Conservation (phyloP, 176 grass and related monocot species). For the Alloteropsis semialata region DNA sequence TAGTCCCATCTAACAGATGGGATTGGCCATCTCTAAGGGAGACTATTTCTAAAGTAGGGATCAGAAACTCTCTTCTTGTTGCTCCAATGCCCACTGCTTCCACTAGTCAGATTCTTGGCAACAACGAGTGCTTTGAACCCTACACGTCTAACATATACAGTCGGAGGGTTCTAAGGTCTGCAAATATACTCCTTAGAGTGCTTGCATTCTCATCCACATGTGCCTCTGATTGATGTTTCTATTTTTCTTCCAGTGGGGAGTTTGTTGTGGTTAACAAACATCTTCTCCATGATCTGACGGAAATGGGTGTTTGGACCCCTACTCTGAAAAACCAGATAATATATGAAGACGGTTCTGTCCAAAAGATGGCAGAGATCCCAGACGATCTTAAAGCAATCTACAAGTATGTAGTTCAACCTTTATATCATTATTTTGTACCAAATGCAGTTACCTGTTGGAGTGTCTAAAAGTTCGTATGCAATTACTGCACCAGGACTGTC, state of each 20-base stretch:
- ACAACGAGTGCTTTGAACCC: conserved; percentile 66
- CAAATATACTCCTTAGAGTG: neutral
- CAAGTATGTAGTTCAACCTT: conserved; percentile 52
- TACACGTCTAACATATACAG: conserved; percentile 27
- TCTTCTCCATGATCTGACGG: conserved; percentile 93
- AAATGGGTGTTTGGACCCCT: conserved; percentile 90
- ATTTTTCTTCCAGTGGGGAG: conserved; percentile 64
- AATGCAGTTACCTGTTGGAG: neutral
- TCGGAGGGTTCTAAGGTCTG: conserved; percentile 48
- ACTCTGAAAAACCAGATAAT: conserved; percentile 86
- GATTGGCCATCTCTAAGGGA: conserved; percentile 66
- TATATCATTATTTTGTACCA: neutral
- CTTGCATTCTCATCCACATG: neutral
- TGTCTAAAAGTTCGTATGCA: neutral
- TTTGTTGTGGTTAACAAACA: conserved; percentile 99
- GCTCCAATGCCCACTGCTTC: conserved; percentile 98
- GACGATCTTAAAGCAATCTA: conserved; percentile 92
- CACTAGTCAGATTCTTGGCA: conserved; percentile 96
- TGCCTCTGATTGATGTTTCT: conserved; percentile 1
- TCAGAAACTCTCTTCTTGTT: conserved; percentile 90
- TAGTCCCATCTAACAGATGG: conserved; percentile 71
- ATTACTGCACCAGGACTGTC: conserved; percentile 62
- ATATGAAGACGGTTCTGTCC: no score
- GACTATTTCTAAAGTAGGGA: conserved; percentile 69
- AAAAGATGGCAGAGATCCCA: conserved; percentile 76